These are phyloP conservation scores for Boletus rubescentipes DNA, from an alignment of 768 basidiomycete genomes.

Conservation along the genomic window DNA sequence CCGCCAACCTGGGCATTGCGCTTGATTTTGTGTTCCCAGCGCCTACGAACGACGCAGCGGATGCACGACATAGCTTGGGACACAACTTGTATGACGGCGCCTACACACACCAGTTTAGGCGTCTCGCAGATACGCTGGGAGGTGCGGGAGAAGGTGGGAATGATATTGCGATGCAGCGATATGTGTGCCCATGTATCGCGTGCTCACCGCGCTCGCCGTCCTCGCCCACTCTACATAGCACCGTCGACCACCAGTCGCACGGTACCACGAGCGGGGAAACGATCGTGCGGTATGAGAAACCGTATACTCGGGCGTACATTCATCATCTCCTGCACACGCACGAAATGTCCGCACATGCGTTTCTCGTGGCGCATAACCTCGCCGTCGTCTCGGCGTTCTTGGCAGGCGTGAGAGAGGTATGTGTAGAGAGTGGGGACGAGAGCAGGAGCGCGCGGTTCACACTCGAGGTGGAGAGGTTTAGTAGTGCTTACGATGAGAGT, in stretches of 20 bases:
- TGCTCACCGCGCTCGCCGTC: conserved; percentile 49
- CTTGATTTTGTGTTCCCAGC: conserved; percentile 78
- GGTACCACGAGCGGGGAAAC: neutral
- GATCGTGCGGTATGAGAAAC: conserved; percentile 24
- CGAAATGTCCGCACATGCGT: conserved; percentile 83
- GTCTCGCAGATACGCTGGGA: conserved; percentile 44
- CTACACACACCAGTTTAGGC: conserved; percentile 62
- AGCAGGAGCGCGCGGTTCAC: conserved; percentile 27
- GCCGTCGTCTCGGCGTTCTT: conserved; percentile 67
- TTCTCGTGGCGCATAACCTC: conserved; percentile 77
- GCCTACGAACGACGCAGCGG: conserved; percentile 3
- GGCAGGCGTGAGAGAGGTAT: conserved; percentile 46
- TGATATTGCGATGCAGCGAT: neutral
- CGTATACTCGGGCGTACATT: conserved; percentile 60
- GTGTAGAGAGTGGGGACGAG: conserved; percentile 13
- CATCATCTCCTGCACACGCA: conserved; percentile 87
- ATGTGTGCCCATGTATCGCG: conserved; percentile 51
- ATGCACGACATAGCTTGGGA: conserved; percentile 41
- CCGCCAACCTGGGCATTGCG: conserved; percentile 69
- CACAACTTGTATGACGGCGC: conserved; percentile 65
- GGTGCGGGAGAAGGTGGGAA: conserved; percentile 10
- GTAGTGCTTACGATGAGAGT: conserved; percentile 48
- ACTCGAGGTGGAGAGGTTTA: conserved; percentile 52
- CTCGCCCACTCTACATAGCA: conserved; percentile 44
- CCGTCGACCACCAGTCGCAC: conserved; percentile 35